Base-by-base conservation (phyloP, 768 basidiomycete genomes). In the Gautieria morchelliformis region DNA sequence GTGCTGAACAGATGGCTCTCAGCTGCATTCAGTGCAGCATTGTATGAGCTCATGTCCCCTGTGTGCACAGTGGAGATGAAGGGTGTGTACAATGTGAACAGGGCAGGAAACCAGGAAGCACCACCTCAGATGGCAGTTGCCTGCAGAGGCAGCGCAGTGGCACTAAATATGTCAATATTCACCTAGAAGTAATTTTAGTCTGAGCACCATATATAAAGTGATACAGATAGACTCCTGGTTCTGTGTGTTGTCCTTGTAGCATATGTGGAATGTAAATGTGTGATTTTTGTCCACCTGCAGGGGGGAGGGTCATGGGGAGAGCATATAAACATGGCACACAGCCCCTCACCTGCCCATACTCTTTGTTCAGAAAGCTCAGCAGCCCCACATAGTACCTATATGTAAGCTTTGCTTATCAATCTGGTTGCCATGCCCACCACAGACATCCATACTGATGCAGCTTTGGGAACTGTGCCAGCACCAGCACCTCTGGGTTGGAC, bases 321-420 rank as follows among this genome's bases (percentile, higher is more conserved):
- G n/a, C n/a, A n/a, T n/a, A n/a, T n/a, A n/a, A n/a, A n/a, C n/a
- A n/a, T n/a, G n/a, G n/a, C n/a, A n/a, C n/a, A n/a, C n/a, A n/a
- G n/a, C n/a, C n/a, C n/a, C n/a, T n/a, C n/a, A n/a, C n/a, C n/a
- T 92, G 92, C 40, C 74, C 76, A 65, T 91, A 94, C 50, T 95
- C 88, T 68, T 97, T 95, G 64, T 90, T 90, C 60, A 97, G 70
- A 72, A 98, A 97, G 66, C 83, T 86, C 60, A 98, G 77, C 84
- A 97, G 90, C 61, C 95, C 96, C 49, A 96, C 71, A 67, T 97
- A 97, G 75, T 95, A 99, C 60, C 84, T 78, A 71, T 89, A 96
- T 22, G 94, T 94, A 52, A 96, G 92, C 88, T 93, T 72, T 44
- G n/a, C 62, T 57, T 53, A 59, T 58, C 49, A 44, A 66, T 48